Percentiles rank a stretch among this genome's conserved stretches.
These are phyloP conservation scores for Salvia miltiorrhiza DNA, from an alignment of 257 asterid species.

Conservation along the genomic window DNA sequence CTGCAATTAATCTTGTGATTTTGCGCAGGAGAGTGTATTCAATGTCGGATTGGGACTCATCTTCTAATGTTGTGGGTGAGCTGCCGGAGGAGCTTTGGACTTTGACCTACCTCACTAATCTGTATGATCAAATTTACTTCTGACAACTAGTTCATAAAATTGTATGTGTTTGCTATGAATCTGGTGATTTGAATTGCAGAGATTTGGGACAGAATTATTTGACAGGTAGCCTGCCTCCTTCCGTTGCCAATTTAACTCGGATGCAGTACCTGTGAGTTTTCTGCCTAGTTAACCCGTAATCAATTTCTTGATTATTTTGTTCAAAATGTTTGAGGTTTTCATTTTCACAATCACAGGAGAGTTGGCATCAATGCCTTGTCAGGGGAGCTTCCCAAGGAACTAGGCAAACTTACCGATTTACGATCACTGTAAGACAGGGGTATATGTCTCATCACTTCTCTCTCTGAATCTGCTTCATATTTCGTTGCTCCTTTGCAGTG, in stretches of 20 bases:
- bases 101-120: slow-evolving; percentile 39
- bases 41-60: slow-evolving; percentile 22
- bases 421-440: slow-evolving; percentile 39
- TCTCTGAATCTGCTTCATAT: neutral
- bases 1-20: too few relatives aligned
- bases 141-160: too few relatives aligned
- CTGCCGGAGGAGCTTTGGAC: slow-evolving; percentile 63
- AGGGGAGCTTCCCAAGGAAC: slow-evolving; percentile 67
- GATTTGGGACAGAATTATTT: slow-evolving; percentile 53
- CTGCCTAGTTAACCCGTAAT: neutral
- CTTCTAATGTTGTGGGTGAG: slow-evolving; percentile 35
- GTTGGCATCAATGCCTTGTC: slow-evolving; percentile 58
- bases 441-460: too few relatives aligned
- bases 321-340: neutral
- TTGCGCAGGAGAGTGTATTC: slow-evolving; percentile 45
- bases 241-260: slow-evolving; percentile 51
- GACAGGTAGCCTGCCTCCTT: slow-evolving; percentile 58
- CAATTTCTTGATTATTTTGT: neutral
- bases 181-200: slow-evolving; percentile 32
- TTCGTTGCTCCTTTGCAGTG: slow-evolving; percentile 18
- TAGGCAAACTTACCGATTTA: slow-evolving; percentile 58
- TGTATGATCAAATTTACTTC: too few relatives aligned
- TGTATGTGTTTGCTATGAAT: too few relatives aligned
- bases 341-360: slow-evolving; percentile 44
- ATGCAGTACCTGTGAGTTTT: slow-evolving; percentile 61